These are phyloP conservation scores for Teunomyces pallodes DNA, from an alignment of 805 yeast species.

Conservation along the genomic window DNA sequence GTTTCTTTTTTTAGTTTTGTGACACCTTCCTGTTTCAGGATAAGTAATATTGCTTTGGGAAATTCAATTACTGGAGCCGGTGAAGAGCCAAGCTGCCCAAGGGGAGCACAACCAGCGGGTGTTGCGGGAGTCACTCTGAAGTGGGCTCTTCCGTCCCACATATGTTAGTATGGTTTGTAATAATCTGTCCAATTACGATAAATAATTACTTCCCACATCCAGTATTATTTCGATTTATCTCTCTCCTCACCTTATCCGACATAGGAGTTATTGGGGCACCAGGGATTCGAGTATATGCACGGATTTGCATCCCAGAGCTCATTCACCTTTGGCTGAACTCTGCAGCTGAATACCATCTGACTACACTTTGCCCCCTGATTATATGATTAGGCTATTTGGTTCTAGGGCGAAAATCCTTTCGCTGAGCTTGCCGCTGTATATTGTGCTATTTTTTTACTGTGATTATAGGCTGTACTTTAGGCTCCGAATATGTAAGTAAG, in stretches of 20 bases:
- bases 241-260: neutral
- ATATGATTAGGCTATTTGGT: neutral
- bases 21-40: constrained; percentile 4
- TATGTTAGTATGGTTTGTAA: neutral
- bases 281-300: neutral
- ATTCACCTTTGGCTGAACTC: neutral
- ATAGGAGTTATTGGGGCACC: neutral
- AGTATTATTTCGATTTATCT: neutral
- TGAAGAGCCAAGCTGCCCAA: neutral
- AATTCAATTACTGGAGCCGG: constrained; percentile 1
- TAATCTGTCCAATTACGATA: neutral
- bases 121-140: neutral
- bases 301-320: neutral
- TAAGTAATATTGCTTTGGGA: neutral
- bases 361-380: neutral
- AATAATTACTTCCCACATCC: neutral
- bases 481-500: neutral
- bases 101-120: neutral
- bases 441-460: neutral
- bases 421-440: neutral
- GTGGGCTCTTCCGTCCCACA: too few relatives aligned
- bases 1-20: constrained; percentile 3
- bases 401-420: neutral
- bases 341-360: neutral
- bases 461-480: neutral